These are phyloP conservation scores for Diaporthe destruens DNA, from an alignment of 2,329 filamentous ascomycete species.

Conservation along the genomic window DNA sequence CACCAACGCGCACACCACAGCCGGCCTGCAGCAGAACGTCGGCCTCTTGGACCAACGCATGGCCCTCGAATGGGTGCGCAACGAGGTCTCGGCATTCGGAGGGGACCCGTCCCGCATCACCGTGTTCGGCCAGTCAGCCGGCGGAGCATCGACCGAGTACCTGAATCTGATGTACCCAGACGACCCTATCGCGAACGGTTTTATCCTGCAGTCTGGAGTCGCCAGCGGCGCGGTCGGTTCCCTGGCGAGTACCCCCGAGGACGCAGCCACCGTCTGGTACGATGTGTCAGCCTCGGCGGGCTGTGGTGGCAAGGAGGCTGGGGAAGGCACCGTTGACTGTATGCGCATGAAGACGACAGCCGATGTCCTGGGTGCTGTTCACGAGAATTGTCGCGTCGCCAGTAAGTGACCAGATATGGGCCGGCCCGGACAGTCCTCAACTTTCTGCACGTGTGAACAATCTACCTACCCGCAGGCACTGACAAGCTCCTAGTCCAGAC, in stretches of 20 bases:
- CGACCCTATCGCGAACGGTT: conserved; percentile 30
- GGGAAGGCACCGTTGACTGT: conserved; percentile 1
- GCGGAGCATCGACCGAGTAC: conserved; percentile 20
- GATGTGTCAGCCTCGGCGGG: conserved; percentile 16
- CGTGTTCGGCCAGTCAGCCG: conserved; percentile 37
- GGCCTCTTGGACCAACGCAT: conserved; percentile 43
- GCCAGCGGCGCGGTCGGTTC: not conserved
- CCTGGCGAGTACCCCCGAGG: not conserved
- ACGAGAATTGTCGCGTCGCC: conserved; percentile 5
- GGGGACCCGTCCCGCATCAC: conserved; percentile 44
- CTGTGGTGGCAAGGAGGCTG: conserved; percentile 33
- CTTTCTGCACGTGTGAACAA: not conserved
- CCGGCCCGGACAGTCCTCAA: not conserved
- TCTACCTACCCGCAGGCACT: not conserved
- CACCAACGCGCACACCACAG: not conserved
- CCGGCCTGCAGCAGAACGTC: conserved; percentile 41
- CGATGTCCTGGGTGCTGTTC: conserved; percentile 16
- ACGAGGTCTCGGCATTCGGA: conserved; percentile 44
- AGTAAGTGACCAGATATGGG: not conserved
- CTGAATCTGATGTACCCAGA: conserved; percentile 18
- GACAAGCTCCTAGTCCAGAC: not conserved
- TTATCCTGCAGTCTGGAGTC: conserved; percentile 27
- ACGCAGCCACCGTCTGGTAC: conserved; percentile 15
- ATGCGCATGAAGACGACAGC: conserved; percentile 31
- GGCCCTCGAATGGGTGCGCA: conserved; percentile 44